These are phyloP conservation scores for Pseudogymnoascus sp. DNA, from an alignment of 2,329 filamentous ascomycete genomes.

Conservation along the genomic window DNA sequence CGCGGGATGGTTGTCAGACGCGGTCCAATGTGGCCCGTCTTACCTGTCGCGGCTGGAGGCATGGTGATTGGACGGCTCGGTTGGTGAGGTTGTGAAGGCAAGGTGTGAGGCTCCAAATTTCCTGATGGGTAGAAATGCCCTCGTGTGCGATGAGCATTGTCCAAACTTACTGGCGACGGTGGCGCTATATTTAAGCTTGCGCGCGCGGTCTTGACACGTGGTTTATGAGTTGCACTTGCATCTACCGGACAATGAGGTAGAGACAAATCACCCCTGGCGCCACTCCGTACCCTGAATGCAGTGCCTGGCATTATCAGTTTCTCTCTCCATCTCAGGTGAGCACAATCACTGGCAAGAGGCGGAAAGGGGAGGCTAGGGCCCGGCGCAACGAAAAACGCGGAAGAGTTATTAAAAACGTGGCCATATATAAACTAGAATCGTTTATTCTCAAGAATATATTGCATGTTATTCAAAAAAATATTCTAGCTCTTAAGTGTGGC, in stretches of 20 bases:
- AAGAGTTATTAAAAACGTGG: no score
- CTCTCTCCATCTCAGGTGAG: not conserved
- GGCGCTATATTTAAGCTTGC: not conserved
- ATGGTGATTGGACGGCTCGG: not conserved
- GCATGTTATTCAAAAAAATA: no score
- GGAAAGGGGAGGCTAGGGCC: no score
- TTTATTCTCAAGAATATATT: no score
- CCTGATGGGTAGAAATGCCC: not conserved
- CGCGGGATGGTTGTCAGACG: slow-evolving; percentile 2
- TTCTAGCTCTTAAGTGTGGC: no score
- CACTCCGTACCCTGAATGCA: not conserved
- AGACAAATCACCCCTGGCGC: not conserved
- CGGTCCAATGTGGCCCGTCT: not conserved
- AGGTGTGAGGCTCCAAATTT: not conserved
- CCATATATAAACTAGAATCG: no score
- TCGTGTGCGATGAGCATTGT: not conserved
- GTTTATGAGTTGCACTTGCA: not conserved
- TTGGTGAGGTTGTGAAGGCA: not conserved
- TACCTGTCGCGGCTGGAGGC: not conserved
- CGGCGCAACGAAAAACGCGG: no score
- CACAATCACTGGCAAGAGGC: not conserved
- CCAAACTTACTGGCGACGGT: no score
- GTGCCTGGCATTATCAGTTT: not conserved
- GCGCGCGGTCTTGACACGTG: not conserved
- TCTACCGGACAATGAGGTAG: no score